Evolutionary conservation across 2,329 filamentous ascomycete genomes (phyloP), one percentile per base, ranked within the genome.

Genomic region (Aspergillus hortae): DNA sequence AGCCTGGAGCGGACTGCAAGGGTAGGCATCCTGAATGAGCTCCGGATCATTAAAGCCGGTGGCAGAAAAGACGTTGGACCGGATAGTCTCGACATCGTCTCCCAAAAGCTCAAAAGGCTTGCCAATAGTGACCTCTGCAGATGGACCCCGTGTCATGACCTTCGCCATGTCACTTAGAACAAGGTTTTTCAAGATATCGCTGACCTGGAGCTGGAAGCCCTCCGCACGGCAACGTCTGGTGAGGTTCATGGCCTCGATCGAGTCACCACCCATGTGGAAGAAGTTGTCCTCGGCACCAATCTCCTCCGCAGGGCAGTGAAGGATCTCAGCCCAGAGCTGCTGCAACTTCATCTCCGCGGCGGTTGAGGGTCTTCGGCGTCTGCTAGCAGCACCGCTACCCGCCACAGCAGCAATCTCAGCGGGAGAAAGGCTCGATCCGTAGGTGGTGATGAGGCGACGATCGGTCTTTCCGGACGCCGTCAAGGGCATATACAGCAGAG

Each of bases 391-490:
- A 2, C 40, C 30, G 1, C 42, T 42, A 9, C 46, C 51, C 12
- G 41, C 46, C n/a, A 53, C 19, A 12, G 41, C 25, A 2, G 33
- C 47, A 9, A 51, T 23, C 33, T 46, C 36, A 38, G 47, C 42
- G 21, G 44, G 48, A n/a, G 52, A 40, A 9, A 60, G 21, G 4
- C 33, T 41, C n/a, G 61, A 52, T 6, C 59, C 66, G 11, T 66
- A 60, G 1, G 54, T 51, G 1, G 62, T 54, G 23, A 67, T 53
- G 17, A 58, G 45, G 52, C 68, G 68, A 5, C 64, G 67, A 48
- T 73, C 68, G 1, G 61, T 67, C 57, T 78, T 78, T 0, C 70
- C 69, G 2, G 74, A 73, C 1, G 66, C 60, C 1, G 69, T 54
- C 1, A 67, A 51, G 1, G 75, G 75, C 38, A 77, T 67, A 7